Conservation (phyloP, 2,329 filamentous ascomycete species). For the Pseudopyrenochaeta lycopersici region DNA sequence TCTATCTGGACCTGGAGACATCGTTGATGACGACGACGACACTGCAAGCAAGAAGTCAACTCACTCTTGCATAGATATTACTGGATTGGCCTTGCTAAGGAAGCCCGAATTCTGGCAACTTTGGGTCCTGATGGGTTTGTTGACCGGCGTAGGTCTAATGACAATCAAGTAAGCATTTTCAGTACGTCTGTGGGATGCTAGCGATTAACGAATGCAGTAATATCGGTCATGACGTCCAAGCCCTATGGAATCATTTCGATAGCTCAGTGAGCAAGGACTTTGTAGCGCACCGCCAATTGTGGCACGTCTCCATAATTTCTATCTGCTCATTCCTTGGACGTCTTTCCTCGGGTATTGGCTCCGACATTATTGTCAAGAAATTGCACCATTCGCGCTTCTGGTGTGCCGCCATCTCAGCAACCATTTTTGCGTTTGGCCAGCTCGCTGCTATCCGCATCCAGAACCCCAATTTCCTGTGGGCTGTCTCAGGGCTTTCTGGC, state of each 20-base stretch:
- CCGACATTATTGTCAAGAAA: slow-evolving; percentile 85
- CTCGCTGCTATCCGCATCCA: slow-evolving; percentile 76
- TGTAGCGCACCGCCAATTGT: slow-evolving; percentile 81
- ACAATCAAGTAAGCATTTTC: slow-evolving; percentile 87
- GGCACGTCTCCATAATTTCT: slow-evolving; percentile 95
- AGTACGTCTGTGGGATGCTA: background rate
- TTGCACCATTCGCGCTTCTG: slow-evolving; percentile 85
- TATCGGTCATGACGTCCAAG: slow-evolving; percentile 88
- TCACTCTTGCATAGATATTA: slow-evolving; percentile 87
- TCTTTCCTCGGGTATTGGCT: slow-evolving; percentile 77
- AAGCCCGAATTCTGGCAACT: slow-evolving; percentile 89
- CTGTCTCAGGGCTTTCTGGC: slow-evolving; percentile 85
- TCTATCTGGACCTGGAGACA: slow-evolving; percentile 71
- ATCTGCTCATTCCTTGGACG: slow-evolving; percentile 86
- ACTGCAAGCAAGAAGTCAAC: slow-evolving; percentile 71
- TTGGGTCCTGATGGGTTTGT: slow-evolving; percentile 85
- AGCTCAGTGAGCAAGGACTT: slow-evolving; percentile 75
- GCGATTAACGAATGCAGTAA: slow-evolving; percentile 68
- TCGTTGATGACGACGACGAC: slow-evolving; percentile 56
- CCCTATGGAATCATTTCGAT: slow-evolving; percentile 88
- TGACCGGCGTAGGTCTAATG: slow-evolving; percentile 95
- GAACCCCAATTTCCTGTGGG: slow-evolving; percentile 78
- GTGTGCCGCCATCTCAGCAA: slow-evolving; percentile 82
- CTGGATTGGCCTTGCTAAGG: slow-evolving; percentile 77
- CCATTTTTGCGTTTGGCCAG: slow-evolving; percentile 83